These are phyloP conservation scores for Lotus japonicus DNA, from an alignment of 306 rosid genomes.

Conservation along the genomic window DNA sequence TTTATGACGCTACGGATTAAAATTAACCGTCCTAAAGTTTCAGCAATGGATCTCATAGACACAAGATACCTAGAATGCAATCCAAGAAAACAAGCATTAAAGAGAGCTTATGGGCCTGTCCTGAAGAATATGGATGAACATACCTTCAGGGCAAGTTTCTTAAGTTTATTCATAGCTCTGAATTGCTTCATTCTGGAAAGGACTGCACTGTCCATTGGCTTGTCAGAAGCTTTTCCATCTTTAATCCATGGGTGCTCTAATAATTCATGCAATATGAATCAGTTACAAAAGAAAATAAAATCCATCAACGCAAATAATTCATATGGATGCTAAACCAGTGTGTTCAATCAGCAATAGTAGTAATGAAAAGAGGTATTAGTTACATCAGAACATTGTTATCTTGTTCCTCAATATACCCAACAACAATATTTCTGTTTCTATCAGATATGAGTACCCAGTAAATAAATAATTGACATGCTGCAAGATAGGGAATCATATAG, in stretches of 20 bases:
- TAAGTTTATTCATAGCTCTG: constrained; percentile 90
- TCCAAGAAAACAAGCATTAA: neutral
- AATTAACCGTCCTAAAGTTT: neutral
- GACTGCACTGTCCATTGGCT: constrained; percentile 86
- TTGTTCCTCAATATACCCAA: neutral
- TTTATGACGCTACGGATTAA: neutral
- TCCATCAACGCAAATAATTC: neutral
- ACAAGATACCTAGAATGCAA: neutral
- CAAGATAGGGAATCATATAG: neutral
- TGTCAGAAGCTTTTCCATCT: constrained; percentile 84
- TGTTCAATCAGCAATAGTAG: neutral
- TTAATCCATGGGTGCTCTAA: constrained; percentile 90
- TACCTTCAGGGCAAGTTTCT: constrained; percentile 88
- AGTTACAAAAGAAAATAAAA: constrained; percentile 16
- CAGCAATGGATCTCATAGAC: neutral
- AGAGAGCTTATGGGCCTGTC: neutral
- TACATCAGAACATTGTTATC: neutral
- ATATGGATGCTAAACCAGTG: neutral
- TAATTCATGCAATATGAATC: constrained; percentile 25
- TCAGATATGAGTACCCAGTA: neutral
- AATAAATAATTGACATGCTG: neutral
- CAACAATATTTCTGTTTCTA: neutral
- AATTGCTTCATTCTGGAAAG: constrained; percentile 96
- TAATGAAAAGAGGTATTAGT: neutral
- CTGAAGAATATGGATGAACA: neutral